Evolutionary conservation across 192 early-diverging fungal species (phyloP).

Genomic region (Backusella psychrophila): DNA sequence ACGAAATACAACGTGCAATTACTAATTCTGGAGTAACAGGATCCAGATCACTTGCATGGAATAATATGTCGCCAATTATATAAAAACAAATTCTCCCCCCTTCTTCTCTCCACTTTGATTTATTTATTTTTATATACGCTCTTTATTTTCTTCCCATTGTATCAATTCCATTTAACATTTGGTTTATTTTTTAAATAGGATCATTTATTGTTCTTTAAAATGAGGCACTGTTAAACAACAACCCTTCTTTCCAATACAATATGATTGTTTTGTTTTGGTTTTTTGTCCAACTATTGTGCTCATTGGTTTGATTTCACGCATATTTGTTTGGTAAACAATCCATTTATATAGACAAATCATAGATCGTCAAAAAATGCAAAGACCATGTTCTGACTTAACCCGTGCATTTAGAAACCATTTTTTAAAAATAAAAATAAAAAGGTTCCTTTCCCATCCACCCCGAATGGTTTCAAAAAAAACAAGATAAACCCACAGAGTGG

Average conservation of each 20-base stretch:
- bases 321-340: background rate
- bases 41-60: background rate
- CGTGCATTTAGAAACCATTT: background rate
- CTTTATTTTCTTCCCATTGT: background rate
- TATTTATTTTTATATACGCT: background rate
- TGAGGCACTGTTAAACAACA: background rate
- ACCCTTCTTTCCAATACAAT: background rate
- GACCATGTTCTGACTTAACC: background rate
- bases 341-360: background rate
- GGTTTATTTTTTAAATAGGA: background rate
- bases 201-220: background rate
- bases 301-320: background rate
- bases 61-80: background rate
- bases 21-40: background rate
- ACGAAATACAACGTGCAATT: background rate
- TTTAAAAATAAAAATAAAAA: background rate
- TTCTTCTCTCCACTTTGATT: background rate
- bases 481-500: background rate
- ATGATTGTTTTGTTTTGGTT: background rate
- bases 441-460: background rate
- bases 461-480: background rate
- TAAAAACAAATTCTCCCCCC: background rate
- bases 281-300: background rate
- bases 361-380: background rate
- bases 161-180: background rate